Base-by-base conservation (phyloP, 1,139 yeast species). In the Diutina sp. region DNA sequence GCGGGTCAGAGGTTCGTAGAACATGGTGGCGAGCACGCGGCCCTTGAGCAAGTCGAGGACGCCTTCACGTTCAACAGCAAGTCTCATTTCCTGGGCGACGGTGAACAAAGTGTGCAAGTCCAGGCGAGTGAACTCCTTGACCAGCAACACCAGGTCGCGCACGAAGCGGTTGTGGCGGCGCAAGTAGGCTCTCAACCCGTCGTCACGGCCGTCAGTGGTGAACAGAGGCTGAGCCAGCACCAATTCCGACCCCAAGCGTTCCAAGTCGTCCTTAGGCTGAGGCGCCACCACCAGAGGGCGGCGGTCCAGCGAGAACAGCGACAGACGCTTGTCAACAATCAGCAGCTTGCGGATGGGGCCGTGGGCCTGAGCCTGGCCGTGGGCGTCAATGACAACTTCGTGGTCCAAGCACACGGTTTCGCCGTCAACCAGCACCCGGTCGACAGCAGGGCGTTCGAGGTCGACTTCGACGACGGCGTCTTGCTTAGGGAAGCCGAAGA, bases 1-100 rank as follows among this genome's bases (percentile, higher is more conserved):
- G 73, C 99, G 83, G 54, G 99, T 95, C 11, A 97, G 90, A 65
- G 99, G 99, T 76, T 95, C 99, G 71, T 90, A 95, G 77, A 95
- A 95, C 79, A 95, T 85, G 29, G 98, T 93, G 56, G 97, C 90
- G 68, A 95, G 78, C 57, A 95, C 85, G 68, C 96, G 85, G 60
- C 98, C 96, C 72, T 85, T 82, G 73, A 93, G 82, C 60, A 95
- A 72, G 70, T 93, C 97, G 69, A 95, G 77, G 57, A 90, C 95
- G 66, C 99, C 99, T 67, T 86, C 88, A 74, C 98, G 87, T 76
- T 93, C 98, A 60, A 93, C 99, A 54, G 95, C 95, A 63, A 93
- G 80, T 72, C 98, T 84, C 91, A 95, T 86, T 74, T 95, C 99
- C 76, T 93, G 97, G 46, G 99, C 99, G 66, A 93, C 93, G 41